Conservation (phyloP, 805 yeast genomes). For the Aciculoconidium aculeatum region DNA sequence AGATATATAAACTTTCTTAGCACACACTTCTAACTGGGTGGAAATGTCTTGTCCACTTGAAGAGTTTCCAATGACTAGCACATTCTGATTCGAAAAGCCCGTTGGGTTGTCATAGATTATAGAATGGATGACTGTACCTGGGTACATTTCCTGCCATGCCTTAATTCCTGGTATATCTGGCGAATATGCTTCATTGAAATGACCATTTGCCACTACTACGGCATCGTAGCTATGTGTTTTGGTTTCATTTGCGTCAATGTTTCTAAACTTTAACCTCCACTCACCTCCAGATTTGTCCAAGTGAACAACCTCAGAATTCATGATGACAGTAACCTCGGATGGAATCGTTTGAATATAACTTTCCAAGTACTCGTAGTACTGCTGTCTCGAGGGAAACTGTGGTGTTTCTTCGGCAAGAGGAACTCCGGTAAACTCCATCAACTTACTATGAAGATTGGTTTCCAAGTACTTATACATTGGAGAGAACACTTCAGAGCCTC, state of each 20-base stretch:
- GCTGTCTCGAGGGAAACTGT: conserved; percentile 12
- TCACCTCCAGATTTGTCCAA: conserved; percentile 9
- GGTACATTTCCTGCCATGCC: conserved; percentile 15
- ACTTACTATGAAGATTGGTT: conserved; percentile 39
- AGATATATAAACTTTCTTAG: conserved; percentile 12
- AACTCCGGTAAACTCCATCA: conserved; percentile 41
- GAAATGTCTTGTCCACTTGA: conserved; percentile 16
- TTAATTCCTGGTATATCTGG: conserved; percentile 17
- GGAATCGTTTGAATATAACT: conserved; percentile 13
- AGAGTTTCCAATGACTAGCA: conserved; percentile 26
- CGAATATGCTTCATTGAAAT: conserved; percentile 17
- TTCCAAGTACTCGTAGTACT: conserved; percentile 14
- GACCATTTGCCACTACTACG: conserved; percentile 22
- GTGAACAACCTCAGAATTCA: conserved; percentile 9
- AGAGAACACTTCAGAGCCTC: conserved; percentile 10
- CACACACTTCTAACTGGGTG: conserved; percentile 9
- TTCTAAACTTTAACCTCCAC: conserved; percentile 4
- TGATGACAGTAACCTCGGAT: conserved; percentile 5
- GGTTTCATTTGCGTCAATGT: neutral
- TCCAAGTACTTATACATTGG: conserved; percentile 22
- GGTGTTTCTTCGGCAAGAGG: conserved; percentile 12
- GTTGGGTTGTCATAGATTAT: conserved; percentile 14
- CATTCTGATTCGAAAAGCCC: conserved; percentile 8
- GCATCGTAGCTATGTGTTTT: conserved; percentile 13
- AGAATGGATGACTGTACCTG: conserved; percentile 15